Percentiles rank a stretch among this genome's conserved stretches.
Conservation (phyloP, 176 grass and related monocot genomes). For the Ensete glaucum region DNA sequence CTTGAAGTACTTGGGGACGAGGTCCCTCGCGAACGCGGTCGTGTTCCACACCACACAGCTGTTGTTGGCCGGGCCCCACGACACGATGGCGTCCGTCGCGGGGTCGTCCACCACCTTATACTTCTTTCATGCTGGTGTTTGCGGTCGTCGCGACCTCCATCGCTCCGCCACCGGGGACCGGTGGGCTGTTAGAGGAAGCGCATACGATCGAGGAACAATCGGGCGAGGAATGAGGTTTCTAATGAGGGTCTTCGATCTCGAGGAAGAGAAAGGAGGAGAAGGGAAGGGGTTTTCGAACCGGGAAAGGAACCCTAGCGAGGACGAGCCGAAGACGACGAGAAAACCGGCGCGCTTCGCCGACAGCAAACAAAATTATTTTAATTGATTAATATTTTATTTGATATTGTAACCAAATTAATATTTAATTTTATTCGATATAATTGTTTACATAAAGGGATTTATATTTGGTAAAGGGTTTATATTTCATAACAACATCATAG, state of each 20-base stretch:
- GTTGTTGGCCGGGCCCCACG: constrained; percentile 6
- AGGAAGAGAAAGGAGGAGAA: not conserved
- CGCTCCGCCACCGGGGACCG: not conserved
- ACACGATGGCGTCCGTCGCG: constrained; percentile 3
- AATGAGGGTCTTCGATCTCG: not conserved
- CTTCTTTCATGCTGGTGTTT: not conserved
- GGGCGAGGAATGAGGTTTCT: not conserved
- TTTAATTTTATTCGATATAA: too few species aligned
- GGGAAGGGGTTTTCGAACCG: not conserved
- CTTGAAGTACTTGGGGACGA: constrained; percentile 98
- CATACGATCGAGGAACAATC: not conserved
- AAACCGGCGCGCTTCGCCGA: not conserved
- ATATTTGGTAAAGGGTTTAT: too few species aligned
- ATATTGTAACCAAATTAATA: too few species aligned
- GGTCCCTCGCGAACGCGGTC: constrained; percentile 79
- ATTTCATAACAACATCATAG: too few species aligned
- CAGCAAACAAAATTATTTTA: not conserved
- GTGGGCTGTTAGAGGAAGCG: not conserved
- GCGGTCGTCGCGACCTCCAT: not conserved
- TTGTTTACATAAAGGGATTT: too few species aligned
- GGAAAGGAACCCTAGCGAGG: not conserved
- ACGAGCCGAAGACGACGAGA: not conserved
- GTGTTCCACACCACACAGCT: constrained; percentile 13
- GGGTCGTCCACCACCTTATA: constrained; percentile 14
- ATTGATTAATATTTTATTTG: not conserved